Evolutionary conservation across 2,329 filamentous ascomycete species (phyloP).

Genomic region (Aspergillus novoparasiticus): DNA sequence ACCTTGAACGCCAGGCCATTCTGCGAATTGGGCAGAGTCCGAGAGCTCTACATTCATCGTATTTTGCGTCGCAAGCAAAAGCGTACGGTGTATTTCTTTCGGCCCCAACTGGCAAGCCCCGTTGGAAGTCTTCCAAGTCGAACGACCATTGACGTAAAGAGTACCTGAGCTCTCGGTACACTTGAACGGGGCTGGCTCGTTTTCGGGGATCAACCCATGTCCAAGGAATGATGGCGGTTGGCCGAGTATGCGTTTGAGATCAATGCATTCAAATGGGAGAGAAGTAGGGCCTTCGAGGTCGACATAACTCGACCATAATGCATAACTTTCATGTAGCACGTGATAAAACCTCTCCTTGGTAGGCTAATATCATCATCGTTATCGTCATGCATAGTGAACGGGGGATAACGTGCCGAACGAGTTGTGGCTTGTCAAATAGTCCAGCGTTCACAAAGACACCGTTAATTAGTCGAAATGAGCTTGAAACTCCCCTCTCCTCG

Average conservation of each 20-base stretch:
- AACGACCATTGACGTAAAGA: slow-evolving; percentile 21
- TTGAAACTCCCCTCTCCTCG: neutral
- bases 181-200: slow-evolving; percentile 17
- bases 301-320: slow-evolving; percentile 18
- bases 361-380: slow-evolving; percentile 15
- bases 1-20: slow-evolving; percentile 23
- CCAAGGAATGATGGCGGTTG: slow-evolving; percentile 23
- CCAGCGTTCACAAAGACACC: neutral
- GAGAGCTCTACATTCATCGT: slow-evolving; percentile 17
- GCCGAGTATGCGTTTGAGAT: slow-evolving; percentile 17
- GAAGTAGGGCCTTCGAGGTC: slow-evolving; percentile 13
- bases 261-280: slow-evolving; percentile 12
- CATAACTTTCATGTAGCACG: slow-evolving; percentile 17
- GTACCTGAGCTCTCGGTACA: slow-evolving; percentile 15
- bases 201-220: slow-evolving; percentile 6
- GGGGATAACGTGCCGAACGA: neutral
- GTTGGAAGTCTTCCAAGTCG: slow-evolving; percentile 24
- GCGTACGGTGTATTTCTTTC: slow-evolving; percentile 19
- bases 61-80: slow-evolving; percentile 14
- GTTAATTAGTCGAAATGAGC: neutral
- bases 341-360: slow-evolving; percentile 18
- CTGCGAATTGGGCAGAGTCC: slow-evolving; percentile 18
- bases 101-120: slow-evolving; percentile 16
- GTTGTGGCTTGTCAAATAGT: neutral
- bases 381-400: neutral